Evolutionary conservation across 1,284 basidiomycete species (phyloP), one percentile per base, ranked within the genome.

Genomic region (Puccinia horiana): DNA sequence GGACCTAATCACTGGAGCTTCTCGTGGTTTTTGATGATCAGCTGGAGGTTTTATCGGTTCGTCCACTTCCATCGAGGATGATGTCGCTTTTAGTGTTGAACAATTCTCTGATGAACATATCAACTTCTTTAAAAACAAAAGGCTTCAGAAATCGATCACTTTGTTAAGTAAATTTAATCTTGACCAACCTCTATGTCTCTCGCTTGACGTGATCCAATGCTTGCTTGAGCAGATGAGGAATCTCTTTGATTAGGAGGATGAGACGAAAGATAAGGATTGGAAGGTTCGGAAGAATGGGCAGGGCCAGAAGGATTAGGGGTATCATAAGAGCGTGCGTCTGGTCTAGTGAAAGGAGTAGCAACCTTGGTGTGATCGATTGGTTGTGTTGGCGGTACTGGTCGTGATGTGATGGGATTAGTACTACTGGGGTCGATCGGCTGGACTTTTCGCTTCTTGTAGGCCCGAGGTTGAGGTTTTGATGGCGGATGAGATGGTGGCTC

Each of bases 381-480:
- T 29, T 56, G 3, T 40, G 54, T 40, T 29, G 73, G n/a, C 23
- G 35, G n/a, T 42, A 61, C 47, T 23, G 47, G 47, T 12, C 49
- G 47, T 37, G 65, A 72, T n/a, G 44, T 11, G 32, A 69, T 5
- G 23, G 52, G 18, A 54, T 16, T 5, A 72, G 5, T 47, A 61
- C 35, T 61, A 18, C 37, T 75, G 37, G n/a, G 29, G 32, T 40
- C 37, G 54, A 61, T 75, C 40, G 73, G 6, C 20, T 75, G 73
- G 1, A 75, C 35, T 61, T 75, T 75, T 2, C 73, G 73, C 37
- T 75, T 75, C 73, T 75, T 75, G 54, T 75, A 61, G 26, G 73
- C 73, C 11, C 73, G 52, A 75, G 73, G 54, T 14, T 35, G 37
- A 35, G 29, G 37, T 12, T 61, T 75, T 58, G 72, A 42, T 37